A percentile compares a stretch with the other conserved stretches of the same genome.
Conservation (phyloP, 1,284 basidiomycete genomes). For the Trametes pubescens region DNA sequence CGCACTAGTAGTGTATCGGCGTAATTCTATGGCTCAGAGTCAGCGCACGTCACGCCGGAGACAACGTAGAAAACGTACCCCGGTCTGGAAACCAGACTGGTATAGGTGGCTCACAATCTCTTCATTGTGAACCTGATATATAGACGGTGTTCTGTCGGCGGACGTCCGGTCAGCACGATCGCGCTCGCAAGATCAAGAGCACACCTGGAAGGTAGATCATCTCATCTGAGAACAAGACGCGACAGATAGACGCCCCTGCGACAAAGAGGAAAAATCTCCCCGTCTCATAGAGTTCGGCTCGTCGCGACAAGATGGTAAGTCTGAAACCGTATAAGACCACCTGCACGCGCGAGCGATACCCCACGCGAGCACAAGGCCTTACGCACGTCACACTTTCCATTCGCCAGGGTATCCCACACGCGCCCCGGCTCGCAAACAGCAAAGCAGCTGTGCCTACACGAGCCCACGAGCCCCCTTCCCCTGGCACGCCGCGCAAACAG, state of each 20-base stretch:
- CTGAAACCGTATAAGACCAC: not conserved
- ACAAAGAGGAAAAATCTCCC: constrained; percentile 13
- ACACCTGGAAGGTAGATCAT: constrained; percentile 1
- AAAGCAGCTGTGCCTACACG: not conserved
- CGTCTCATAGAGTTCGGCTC: not conserved
- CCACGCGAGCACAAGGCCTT: not conserved
- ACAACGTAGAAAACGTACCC: constrained; percentile 56
- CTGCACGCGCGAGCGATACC: not conserved
- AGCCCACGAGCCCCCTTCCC: not conserved
- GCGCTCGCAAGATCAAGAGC: constrained; percentile 1
- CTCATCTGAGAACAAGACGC: constrained; percentile 14
- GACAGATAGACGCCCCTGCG: constrained; percentile 19
- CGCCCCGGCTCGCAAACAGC: not conserved
- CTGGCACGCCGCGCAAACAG: too few relatives aligned
- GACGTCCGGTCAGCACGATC: constrained; percentile 9
- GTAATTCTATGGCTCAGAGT: constrained; percentile 65
- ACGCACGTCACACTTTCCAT: not conserved
- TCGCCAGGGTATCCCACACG: constrained; percentile 17
- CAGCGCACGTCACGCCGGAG: constrained; percentile 13
- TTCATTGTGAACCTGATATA: constrained; percentile 69
- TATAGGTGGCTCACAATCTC: constrained; percentile 80
- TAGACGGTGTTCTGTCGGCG: constrained; percentile 44
- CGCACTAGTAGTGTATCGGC: constrained; percentile 81
- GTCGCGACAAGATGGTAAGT: not conserved
- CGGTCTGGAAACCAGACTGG: constrained; percentile 79